A percentile compares a stretch with the other conserved stretches of the same genome.
These are phyloP conservation scores for Rhizopus sp. DNA, from an alignment of 371 early-diverging fungal genomes.

Conservation along the genomic window DNA sequence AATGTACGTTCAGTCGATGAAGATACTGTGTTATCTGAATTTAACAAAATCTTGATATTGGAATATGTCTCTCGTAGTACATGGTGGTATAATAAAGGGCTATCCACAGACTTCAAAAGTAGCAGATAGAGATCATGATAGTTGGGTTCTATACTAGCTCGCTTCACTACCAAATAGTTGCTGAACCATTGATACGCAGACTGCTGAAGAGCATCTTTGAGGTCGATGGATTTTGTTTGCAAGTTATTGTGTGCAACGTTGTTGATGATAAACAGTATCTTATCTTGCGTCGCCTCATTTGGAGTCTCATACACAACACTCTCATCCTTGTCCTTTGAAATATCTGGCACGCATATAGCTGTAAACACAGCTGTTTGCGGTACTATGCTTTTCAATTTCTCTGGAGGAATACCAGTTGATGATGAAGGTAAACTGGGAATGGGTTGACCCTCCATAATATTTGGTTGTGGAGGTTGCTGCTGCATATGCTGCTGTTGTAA, in stretches of 20 bases:
- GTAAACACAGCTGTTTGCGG: constrained; percentile 59
- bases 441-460: constrained; percentile 2
- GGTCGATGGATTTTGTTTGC: constrained; percentile 77
- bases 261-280: constrained; percentile 95
- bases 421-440: constrained; percentile 19
- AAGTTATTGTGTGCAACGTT: constrained; percentile 90
- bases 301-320: constrained; percentile 61
- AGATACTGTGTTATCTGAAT: constrained; percentile 90
- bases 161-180: constrained; percentile 89
- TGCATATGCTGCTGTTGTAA: constrained; percentile 19
- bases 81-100: constrained; percentile 61
- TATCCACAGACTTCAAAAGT: constrained; percentile 73
- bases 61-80: constrained; percentile 88
- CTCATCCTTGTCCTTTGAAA: constrained; percentile 17
- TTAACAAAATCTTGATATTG: constrained; percentile 85
- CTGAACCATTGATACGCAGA: constrained; percentile 87
- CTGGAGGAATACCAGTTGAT: constrained; percentile 21
- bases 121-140: constrained; percentile 86
- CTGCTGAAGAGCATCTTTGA: constrained; percentile 69
- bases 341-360: constrained; percentile 49
- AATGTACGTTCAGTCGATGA: constrained; percentile 88
- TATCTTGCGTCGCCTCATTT: constrained; percentile 79
- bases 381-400: constrained; percentile 7
- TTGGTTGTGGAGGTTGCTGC: constrained; percentile 10
- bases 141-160: constrained; percentile 95